Base-by-base conservation (phyloP, 495 filamentous ascomycete genomes). In the Apodospora peruviana region DNA sequence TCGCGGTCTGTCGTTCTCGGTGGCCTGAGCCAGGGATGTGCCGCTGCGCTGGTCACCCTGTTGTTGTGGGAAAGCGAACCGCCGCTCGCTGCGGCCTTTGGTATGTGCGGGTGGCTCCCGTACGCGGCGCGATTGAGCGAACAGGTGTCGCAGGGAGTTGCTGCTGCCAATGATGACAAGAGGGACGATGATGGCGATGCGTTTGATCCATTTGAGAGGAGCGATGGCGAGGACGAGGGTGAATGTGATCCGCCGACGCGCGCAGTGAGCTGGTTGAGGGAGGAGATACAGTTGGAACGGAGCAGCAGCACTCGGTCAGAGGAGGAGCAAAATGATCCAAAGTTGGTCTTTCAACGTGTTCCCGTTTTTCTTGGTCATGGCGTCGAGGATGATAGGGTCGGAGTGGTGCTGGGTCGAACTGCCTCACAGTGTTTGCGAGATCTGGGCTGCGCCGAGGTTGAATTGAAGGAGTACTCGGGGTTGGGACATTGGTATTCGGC, bases 11-110 rank as follows among this genome's bases (percentile, higher is more conserved):
- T 82, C 2, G 67, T 80, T 0, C 49, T 82, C 4, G 73, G 73
- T 35, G 78, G 78, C 0, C 47, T 82, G 25, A 79, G 80, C 46
- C 79, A 82, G 48, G 79, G 80, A 1, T 80, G 73, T 60, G 79
- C 76, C 14, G 69, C 66, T 0, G 55, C 56, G 10, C 44, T 80
- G 29, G 50, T 65, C 18, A 54, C 61, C 4, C 46, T 71, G 24
- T 36, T 78, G 42, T 57, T 64, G 11, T 76, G 71, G 62, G 62
- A 69, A 11, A 58, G 57, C 1, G 55, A 64, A 39, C 7, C 7
- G 7, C 9, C 39, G 2, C 32, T 72, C n/a, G 66, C 47, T 0
- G 74, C 50, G 8, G 60, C 64, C 34, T 41, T 79, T 29, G 79
- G 78, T 2, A 76, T 83, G 73, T 75, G 77, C 59, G 79, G 76